phyloP scores from a whole-genome alignment of 2,329 filamentous ascomycete species.

The Fusarium burgessii region DNA sequence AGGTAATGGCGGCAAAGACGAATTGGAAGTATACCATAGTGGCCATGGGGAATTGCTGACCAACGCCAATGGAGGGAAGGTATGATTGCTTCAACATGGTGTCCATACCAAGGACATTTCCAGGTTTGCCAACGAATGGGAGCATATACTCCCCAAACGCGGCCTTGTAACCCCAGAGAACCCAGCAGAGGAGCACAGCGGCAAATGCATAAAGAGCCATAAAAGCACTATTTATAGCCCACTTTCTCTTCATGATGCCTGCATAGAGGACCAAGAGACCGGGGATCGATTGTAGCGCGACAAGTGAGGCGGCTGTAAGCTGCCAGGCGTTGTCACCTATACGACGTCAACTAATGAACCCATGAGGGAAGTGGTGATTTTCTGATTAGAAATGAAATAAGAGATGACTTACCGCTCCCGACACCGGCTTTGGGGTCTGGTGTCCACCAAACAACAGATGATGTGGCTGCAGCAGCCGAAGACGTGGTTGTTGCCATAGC shows the following conservation, averaged over 20 bases:
- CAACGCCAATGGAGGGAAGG: neutral
- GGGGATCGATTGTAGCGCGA: neutral
- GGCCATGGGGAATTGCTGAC: neutral
- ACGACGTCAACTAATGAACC: rapidly evolving
- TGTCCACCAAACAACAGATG: neutral
- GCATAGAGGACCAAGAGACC: neutral
- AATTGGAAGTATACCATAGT: neutral
- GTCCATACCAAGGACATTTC: neutral
- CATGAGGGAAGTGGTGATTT: rapidly evolving
- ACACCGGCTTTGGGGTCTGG: neutral
- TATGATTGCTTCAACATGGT: neutral
- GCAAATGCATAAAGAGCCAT: neutral
- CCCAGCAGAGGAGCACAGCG: neutral
- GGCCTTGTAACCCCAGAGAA: constrained; percentile 2
- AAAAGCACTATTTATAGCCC: neutral
- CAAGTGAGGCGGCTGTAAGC: neutral
- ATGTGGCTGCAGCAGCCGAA: neutral
- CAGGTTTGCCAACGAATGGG: neutral
- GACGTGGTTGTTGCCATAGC: neutral
- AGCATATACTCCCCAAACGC: neutral
- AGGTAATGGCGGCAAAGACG: constrained; percentile 1
- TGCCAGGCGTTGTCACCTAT: neutral
- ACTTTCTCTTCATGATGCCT: constrained; percentile 1
- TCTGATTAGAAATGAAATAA: no score
- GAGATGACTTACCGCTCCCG: neutral